A percentile compares a stretch with the other conserved stretches of the same genome.
phyloP scores from a whole-genome alignment of 352 stramenopile species.

The Pythium phragmitis region DNA sequence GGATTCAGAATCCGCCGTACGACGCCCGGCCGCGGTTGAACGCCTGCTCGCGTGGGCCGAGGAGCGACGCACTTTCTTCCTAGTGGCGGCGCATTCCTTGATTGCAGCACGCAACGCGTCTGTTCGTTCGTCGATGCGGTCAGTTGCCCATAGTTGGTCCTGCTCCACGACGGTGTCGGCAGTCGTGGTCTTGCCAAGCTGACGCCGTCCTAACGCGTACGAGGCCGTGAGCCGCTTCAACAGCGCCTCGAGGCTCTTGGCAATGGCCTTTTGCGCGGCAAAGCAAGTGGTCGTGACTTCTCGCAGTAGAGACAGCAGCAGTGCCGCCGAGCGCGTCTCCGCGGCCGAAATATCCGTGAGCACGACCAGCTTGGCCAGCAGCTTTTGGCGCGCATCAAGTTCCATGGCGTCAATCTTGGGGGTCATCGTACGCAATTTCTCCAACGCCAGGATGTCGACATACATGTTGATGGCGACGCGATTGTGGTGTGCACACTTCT shows the following conservation, averaged over 20 bases:
- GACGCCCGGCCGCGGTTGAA: constrained; percentile 28
- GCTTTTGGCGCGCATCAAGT: constrained; percentile 43
- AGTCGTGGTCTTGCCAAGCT: constrained; percentile 37
- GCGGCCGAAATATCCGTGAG: constrained; percentile 47
- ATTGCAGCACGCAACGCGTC: constrained; percentile 38
- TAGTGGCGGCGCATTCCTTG: constrained; percentile 28
- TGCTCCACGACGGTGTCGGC: constrained; percentile 35
- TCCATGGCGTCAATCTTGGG: constrained; percentile 28
- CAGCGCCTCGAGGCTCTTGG: constrained; percentile 44
- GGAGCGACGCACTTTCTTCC: constrained; percentile 32
- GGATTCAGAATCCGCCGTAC: constrained; percentile 17
- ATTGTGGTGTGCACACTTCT: constrained; percentile 66
- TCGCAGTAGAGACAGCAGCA: constrained; percentile 53
- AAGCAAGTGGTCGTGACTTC: constrained; percentile 50
- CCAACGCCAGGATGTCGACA: constrained; percentile 67
- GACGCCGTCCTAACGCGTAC: constrained; percentile 21
- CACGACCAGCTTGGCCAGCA: constrained; percentile 53
- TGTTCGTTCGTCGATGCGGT: constrained; percentile 45
- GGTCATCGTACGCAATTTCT: constrained; percentile 34
- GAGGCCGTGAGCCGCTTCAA: constrained; percentile 40
- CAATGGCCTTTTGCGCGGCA: constrained; percentile 35
- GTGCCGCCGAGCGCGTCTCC: constrained; percentile 48
- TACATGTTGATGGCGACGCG: constrained; percentile 69
- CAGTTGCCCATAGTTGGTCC: constrained; percentile 49
- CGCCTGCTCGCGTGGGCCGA: constrained; percentile 24